These are phyloP conservation scores for Kwoniella shivajii DNA, from an alignment of 1,284 basidiomycete genomes.

Conservation along the genomic window DNA sequence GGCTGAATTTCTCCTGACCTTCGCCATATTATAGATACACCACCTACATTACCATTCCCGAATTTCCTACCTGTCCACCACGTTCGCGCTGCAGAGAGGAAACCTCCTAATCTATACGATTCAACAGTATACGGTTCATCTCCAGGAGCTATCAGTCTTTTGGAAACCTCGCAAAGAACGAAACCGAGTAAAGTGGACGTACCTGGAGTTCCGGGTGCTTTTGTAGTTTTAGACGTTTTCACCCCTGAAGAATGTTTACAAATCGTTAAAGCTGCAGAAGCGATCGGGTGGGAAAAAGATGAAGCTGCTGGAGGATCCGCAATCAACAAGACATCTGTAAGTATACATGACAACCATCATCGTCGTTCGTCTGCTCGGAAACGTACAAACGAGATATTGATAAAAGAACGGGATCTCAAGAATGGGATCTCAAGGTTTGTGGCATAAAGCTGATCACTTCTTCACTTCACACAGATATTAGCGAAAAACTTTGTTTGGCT, in stretches of 20 bases:
- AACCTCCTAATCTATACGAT: conserved; percentile 60
- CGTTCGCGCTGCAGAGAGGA: conserved; percentile 53
- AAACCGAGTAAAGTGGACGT: conserved; percentile 41
- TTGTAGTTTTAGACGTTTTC: conserved; percentile 60
- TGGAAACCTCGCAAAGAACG: conserved; percentile 35
- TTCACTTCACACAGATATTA: conserved; percentile 43
- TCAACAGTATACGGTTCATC: conserved; percentile 58
- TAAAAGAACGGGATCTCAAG: neutral
- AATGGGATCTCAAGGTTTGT: no score
- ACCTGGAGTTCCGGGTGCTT: conserved; percentile 57
- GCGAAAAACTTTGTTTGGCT: conserved; percentile 63
- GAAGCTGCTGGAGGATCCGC: conserved; percentile 59
- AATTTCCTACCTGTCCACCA: conserved; percentile 42
- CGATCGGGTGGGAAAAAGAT: conserved; percentile 59
- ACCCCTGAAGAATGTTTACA: conserved; percentile 57
- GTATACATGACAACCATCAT: conserved; percentile 1
- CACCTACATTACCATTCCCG: conserved; percentile 30
- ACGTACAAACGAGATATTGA: no score
- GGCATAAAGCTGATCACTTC: neutral
- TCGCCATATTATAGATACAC: neutral
- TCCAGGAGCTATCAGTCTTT: conserved; percentile 54
- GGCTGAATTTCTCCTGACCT: neutral
- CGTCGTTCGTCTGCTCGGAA: neutral
- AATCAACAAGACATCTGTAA: conserved; percentile 56
- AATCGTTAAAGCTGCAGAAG: conserved; percentile 57